Base-by-base conservation (phyloP, 2,329 filamentous ascomycete genomes). In the Pestalotiopsis sp. region DNA sequence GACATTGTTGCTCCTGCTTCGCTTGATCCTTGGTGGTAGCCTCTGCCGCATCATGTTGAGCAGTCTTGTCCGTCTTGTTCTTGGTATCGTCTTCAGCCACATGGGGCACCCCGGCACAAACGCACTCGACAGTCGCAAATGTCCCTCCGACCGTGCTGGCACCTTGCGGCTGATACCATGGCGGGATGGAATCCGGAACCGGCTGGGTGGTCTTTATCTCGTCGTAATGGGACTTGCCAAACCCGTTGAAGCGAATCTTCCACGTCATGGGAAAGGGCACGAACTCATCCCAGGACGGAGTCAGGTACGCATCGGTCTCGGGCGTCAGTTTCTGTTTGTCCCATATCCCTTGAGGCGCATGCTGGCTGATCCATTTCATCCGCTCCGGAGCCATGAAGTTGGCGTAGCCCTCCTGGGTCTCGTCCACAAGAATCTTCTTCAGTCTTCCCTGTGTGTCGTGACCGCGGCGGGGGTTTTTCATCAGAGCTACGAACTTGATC, bases 251-350 rank as follows among this genome's bases (percentile, higher is more conserved):
- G 36, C 65, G 65, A 14, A 67, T 67, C 57, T 67, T 67, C 57
- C 65, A 67, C 17, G 65, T 67, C 65, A 61, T 61, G 23, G 71
- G 71, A 39, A 72, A 72, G 11, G 71, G 69, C 68, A 72, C 66
- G 5, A 71, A 66, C 49, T 72, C 68, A 56, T 72, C 71, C 71
- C 70, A 72, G 27, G 71, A 69, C 17, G 70, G 71, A 1, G 71
- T 72, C n/a, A 72, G 69, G 36, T 70, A 72, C 7, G 68, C 70
- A 20, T 72, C 68, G 6, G 67, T 65, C 25, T 70, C 69, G 3
- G 70, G 71, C 31, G 64, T 52, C 38, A 41, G 17, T 23, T 12
- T 64, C 1, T 23, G 62, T 25, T 11, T 62, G 41, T 9, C 58
- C 62, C 5, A 64, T 67, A 25, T 69, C 36, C 38, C 63, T 56